Conservation (phyloP, 1,284 basidiomycete species). For the Cystobasidium pallidum region DNA sequence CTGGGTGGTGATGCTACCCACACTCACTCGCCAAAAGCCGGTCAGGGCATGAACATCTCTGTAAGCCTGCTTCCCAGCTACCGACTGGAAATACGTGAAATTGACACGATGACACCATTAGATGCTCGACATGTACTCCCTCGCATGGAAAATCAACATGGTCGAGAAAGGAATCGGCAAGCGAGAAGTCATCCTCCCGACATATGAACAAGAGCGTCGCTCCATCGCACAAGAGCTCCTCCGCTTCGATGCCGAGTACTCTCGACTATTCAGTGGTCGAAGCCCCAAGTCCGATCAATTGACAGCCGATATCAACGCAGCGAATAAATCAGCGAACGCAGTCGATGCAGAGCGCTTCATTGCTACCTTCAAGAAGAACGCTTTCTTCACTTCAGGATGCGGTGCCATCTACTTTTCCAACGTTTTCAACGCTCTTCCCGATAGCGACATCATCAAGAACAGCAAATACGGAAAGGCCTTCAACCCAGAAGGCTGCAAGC, state of each 20-base stretch:
- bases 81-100: no score
- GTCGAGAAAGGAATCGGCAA: constrained; percentile 58
- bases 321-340: constrained; percentile 46
- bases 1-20: constrained; percentile 59
- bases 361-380: constrained; percentile 54
- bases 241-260: constrained; percentile 58
- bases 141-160: constrained; percentile 58
- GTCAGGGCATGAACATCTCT: constrained; percentile 57
- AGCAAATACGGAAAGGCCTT: constrained; percentile 46
- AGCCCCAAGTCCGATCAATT: constrained; percentile 49
- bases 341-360: constrained; percentile 53
- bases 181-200: constrained; percentile 54
- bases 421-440: constrained; percentile 51
- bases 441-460: constrained; percentile 49
- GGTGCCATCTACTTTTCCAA: constrained; percentile 53
- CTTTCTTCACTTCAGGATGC: constrained; percentile 52
- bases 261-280: constrained; percentile 56
- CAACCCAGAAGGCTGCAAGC: constrained; percentile 49
- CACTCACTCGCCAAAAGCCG: constrained; percentile 57
- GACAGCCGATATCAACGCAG: constrained; percentile 44
- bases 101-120: no score
- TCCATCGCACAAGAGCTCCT: constrained; percentile 58
- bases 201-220: constrained; percentile 58
- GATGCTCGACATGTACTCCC: constrained; percentile 58
- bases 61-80: constrained; percentile 14